Evolutionary conservation across 1,284 basidiomycete genomes (phyloP).

Genomic region (Takashimella koratensis): DNA sequence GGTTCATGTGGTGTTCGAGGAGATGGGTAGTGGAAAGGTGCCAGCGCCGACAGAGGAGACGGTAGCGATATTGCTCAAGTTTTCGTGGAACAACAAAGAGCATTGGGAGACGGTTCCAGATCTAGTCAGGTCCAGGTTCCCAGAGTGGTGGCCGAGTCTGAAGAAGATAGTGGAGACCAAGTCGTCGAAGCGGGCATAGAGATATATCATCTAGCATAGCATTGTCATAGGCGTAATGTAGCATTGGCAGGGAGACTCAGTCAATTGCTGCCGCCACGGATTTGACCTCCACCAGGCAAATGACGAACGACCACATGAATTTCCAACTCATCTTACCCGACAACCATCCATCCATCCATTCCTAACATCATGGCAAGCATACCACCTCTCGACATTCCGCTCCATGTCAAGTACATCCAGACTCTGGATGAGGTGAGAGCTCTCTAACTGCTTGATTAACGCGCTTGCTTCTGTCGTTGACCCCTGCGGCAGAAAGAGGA

Average conservation of each 20-base stretch:
- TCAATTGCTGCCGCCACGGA: background rate
- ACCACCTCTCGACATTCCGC: slow-evolving; percentile 43
- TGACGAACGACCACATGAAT: too few species aligned
- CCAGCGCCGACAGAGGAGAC: slow-evolving; percentile 37
- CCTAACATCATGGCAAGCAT: background rate
- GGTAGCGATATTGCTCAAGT: slow-evolving; percentile 45
- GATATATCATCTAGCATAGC: too few species aligned
- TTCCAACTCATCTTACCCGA: too few species aligned
- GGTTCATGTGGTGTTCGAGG: slow-evolving; percentile 59
- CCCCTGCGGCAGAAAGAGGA: slow-evolving; percentile 63
- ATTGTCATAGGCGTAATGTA: background rate
- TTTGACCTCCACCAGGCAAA: background rate
- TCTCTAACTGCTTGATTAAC: too few species aligned
- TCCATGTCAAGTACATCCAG: slow-evolving; percentile 71
- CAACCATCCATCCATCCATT: background rate
- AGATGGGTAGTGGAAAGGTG: slow-evolving; percentile 54
- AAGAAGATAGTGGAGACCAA: slow-evolving; percentile 4
- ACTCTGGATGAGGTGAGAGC: slow-evolving; percentile 60
- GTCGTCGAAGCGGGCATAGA: background rate
- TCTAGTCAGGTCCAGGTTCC: slow-evolving; percentile 24
- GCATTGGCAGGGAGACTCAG: background rate
- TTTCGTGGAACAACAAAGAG: slow-evolving; percentile 31
- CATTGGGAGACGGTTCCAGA: slow-evolving; percentile 6
- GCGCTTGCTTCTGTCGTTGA: slow-evolving; percentile 4
- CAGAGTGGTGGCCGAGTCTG: slow-evolving; percentile 31